These are phyloP conservation scores for Zymoseptoria ardabiliae DNA, from an alignment of 2,329 filamentous ascomycete genomes.

Conservation along the genomic window DNA sequence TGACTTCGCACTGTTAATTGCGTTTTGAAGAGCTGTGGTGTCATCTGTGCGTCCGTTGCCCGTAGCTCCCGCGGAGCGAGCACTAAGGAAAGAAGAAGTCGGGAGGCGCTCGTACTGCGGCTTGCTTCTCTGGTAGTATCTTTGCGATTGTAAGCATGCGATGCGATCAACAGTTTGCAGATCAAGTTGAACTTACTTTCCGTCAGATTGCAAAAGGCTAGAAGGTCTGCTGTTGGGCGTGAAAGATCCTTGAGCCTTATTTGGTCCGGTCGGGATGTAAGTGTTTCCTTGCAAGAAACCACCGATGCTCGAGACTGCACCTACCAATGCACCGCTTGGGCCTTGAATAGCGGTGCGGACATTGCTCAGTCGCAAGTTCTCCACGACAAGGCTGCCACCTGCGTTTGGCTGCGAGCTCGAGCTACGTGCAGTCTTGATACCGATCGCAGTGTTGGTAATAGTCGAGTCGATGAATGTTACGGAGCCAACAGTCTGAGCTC, in stretches of 20 bases:
- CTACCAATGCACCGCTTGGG: conserved; percentile 30
- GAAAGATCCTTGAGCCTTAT: conserved; percentile 38
- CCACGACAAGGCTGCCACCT: conserved; percentile 47
- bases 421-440: conserved; percentile 43
- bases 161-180: background rate
- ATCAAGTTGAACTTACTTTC: conserved; percentile 23
- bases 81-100: conserved; percentile 37
- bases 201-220: conserved; percentile 36
- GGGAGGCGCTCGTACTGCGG: conserved; percentile 45
- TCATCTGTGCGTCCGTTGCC: conserved; percentile 55
- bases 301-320: conserved; percentile 23
- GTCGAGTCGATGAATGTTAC: conserved; percentile 51
- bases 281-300: conserved; percentile 40
- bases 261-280: conserved; percentile 40
- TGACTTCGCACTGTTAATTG: conserved; percentile 45
- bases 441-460: conserved; percentile 45
- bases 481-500: conserved; percentile 45
- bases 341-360: conserved; percentile 40
- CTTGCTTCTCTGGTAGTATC: conserved; percentile 46
- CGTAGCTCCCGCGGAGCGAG: conserved; percentile 34
- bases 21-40: conserved; percentile 51
- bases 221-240: conserved; percentile 38
- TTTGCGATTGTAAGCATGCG: background rate
- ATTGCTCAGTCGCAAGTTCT: conserved; percentile 48
- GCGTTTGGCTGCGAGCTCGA: conserved; percentile 36